A percentile compares a stretch with the other conserved stretches of the same genome.
phyloP scores from a whole-genome alignment of 176 grass and related monocot species.

The Echinochloa phyllopogon region DNA sequence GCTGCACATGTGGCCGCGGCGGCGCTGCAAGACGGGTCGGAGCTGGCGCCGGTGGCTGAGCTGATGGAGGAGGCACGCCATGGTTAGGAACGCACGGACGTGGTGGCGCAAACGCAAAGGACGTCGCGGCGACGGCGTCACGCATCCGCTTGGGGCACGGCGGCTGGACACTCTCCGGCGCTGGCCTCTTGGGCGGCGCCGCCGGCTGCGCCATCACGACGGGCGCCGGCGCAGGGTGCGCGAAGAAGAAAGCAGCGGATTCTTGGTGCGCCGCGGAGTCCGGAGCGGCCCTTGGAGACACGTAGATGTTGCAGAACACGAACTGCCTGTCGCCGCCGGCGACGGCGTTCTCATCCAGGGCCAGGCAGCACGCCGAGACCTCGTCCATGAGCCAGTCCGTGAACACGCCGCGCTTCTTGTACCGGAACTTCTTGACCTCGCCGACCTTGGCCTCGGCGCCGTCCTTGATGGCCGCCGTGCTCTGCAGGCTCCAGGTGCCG shows the following conservation, averaged over 20 bases:
- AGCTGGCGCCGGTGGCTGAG: neutral
- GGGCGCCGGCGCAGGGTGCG: too few relatives aligned
- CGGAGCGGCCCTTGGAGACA: neutral
- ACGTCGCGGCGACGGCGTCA: too few relatives aligned
- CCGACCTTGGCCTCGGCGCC: neutral
- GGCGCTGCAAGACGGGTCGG: neutral
- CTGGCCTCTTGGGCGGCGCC: too few relatives aligned
- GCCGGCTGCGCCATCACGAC: too few relatives aligned
- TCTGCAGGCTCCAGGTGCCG: neutral
- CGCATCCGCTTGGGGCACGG: neutral
- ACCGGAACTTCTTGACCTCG: neutral
- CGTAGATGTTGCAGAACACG: conserved; percentile 25
- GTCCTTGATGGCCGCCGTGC: neutral
- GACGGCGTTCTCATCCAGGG: neutral
- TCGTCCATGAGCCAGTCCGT: conserved; percentile 37
- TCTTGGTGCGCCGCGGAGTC: neutral
- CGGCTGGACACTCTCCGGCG: too few relatives aligned
- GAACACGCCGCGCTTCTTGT: neutral
- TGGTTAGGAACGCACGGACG: neutral
- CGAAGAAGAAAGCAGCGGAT: neutral
- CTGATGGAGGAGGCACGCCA: neutral
- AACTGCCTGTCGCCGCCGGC: neutral
- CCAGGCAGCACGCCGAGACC: neutral
- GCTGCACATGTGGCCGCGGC: too few relatives aligned
- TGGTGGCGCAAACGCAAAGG: too few relatives aligned